These are phyloP conservation scores for Phytophthora brassicae DNA, from an alignment of 352 stramenopile genomes.

Conservation along the genomic window DNA sequence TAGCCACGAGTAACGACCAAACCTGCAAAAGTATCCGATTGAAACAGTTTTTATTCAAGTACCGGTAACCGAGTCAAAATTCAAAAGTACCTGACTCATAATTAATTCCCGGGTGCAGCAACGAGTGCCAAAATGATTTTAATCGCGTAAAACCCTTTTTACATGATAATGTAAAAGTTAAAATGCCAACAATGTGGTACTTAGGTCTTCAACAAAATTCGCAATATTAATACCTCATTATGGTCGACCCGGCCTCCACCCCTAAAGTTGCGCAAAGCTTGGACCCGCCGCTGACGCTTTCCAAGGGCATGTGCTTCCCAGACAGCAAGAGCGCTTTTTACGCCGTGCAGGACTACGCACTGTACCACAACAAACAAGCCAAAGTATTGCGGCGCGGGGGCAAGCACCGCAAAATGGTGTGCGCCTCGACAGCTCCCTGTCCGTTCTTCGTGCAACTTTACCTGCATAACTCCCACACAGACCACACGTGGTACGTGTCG, in stretches of 20 bases:
- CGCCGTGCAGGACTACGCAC: conserved; percentile 63
- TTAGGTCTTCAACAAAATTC: background rate
- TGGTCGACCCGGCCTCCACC: background rate
- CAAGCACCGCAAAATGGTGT: conserved; percentile 62
- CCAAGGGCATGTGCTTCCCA: conserved; percentile 47
- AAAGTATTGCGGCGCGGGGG: conserved; percentile 55
- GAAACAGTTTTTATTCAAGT: no score
- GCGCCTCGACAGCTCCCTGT: conserved; percentile 37
- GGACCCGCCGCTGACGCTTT: conserved; percentile 22
- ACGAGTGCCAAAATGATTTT: no score
- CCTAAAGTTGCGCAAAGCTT: no score
- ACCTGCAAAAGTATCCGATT: no score
- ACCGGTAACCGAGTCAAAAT: no score
- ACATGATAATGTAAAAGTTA: no score
- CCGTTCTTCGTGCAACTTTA: conserved; percentile 74
- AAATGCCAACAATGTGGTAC: no score
- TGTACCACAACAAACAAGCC: conserved; percentile 60
- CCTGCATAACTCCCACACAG: conserved; percentile 53
- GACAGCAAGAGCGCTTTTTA: conserved; percentile 53
- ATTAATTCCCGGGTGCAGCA: no score
- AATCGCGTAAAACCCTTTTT: no score
- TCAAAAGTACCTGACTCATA: no score
- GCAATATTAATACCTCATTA: no score
- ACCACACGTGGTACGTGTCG: conserved; percentile 67
- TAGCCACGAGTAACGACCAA: no score